Percentiles rank a stretch among this genome's conserved stretches.
Conservation (phyloP, 2,329 filamentous ascomycete species). For the Tolypocladium tropicale region DNA sequence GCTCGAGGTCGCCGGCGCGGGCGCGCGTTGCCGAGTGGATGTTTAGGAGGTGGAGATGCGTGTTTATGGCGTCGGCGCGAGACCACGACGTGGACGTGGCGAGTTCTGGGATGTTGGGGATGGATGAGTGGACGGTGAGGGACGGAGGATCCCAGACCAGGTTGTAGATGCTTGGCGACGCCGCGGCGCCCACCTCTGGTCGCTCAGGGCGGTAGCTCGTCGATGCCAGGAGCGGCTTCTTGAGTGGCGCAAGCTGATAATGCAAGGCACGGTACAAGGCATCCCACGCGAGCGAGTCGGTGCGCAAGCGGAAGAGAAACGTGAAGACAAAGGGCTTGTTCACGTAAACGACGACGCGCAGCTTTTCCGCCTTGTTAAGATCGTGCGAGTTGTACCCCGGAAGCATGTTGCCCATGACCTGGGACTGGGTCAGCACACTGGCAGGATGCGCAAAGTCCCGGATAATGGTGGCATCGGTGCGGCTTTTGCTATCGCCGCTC, state of each 20-base stretch:
- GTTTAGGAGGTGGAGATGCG: conserved; percentile 53
- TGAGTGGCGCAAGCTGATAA: conserved; percentile 48
- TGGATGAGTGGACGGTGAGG: conserved; percentile 49
- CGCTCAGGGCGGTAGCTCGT: conserved; percentile 46
- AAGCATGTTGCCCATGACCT: conserved; percentile 22
- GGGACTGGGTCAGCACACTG: conserved; percentile 20
- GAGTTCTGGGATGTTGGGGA: conserved; percentile 53
- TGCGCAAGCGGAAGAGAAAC: conserved; percentile 54
- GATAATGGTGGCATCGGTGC: conserved; percentile 32
- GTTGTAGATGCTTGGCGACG: conserved; percentile 37
- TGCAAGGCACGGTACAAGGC: conserved; percentile 49
- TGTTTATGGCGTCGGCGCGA: conserved; percentile 52
- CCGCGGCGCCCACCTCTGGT: conserved; percentile 1
- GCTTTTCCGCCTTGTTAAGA: conserved; percentile 41
- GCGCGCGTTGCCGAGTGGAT: conserved; percentile 36
- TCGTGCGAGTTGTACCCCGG: conserved; percentile 31
- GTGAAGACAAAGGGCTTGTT: conserved; percentile 69
- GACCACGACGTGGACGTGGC: conserved; percentile 35
- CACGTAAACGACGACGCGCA: conserved; percentile 64
- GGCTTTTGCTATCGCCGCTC: conserved; percentile 22
- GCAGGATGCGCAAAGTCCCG: conserved; percentile 31
- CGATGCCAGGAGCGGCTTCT: conserved; percentile 44
- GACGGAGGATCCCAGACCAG: conserved; percentile 50
- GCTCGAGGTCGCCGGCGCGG: conserved; percentile 39
- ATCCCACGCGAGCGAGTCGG: conserved; percentile 46